Conservation (phyloP, 2,329 filamentous ascomycete species). For the Penicillium aurantiogriseum region DNA sequence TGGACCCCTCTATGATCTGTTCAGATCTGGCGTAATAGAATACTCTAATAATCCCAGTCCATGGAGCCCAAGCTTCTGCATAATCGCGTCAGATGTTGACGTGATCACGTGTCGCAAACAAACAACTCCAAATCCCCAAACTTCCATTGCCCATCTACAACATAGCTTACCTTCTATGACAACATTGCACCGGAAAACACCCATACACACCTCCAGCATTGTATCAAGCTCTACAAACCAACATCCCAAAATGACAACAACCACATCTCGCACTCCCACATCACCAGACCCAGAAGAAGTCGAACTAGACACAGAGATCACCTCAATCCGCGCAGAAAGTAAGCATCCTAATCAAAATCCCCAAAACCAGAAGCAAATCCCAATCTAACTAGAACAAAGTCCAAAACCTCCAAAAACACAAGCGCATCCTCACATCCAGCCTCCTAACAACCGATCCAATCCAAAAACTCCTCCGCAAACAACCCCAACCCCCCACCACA, state of each 20-base stretch:
- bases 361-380: not conserved
- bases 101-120: not conserved
- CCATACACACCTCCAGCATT: not conserved
- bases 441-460: conserved; percentile 42
- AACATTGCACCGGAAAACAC: not conserved
- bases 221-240: not conserved
- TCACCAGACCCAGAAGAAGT: conserved; percentile 25
- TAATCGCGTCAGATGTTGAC: not conserved
- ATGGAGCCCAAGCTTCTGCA: not conserved
- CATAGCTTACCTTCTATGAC: not conserved
- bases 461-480: conserved; percentile 32
- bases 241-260: conserved; percentile 8
- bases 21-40: not conserved
- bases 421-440: conserved; percentile 41
- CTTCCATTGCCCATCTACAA: not conserved
- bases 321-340: conserved; percentile 44
- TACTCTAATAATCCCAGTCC: not conserved
- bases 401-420: conserved; percentile 38
- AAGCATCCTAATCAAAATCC: conserved; percentile 6
- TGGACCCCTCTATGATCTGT: no score
- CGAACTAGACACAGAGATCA: conserved; percentile 43
- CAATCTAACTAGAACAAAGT: conserved; percentile 32
- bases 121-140: not conserved
- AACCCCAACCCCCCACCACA: conserved; percentile 5
- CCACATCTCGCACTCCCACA: not conserved